phyloP scores from a whole-genome alignment of 2,329 filamentous ascomycete genomes.

The Penicillium occitanis region DNA sequence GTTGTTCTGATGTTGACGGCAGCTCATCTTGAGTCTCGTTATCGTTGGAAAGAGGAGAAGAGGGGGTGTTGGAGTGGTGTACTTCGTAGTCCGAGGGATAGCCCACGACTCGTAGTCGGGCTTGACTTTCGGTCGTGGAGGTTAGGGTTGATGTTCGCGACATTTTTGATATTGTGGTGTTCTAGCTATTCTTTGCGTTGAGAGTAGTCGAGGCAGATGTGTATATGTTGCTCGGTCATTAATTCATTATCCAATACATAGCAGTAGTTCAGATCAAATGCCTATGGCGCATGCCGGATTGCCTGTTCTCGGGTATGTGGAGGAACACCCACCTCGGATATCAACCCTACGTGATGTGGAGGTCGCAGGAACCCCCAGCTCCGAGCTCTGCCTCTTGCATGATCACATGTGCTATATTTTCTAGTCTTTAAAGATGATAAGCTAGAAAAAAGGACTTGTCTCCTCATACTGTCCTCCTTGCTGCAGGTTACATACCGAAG shows the following conservation, averaged over 20 bases:
- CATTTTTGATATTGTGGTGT: constrained; percentile 4
- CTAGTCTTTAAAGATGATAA: not conserved
- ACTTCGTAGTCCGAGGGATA: constrained; percentile 20
- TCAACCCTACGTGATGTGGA: not conserved
- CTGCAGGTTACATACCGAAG: not conserved
- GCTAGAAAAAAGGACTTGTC: not conserved
- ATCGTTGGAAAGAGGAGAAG: not conserved
- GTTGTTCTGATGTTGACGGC: not conserved
- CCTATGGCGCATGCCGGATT: not conserved
- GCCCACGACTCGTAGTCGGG: constrained; percentile 1
- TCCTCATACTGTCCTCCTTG: not conserved
- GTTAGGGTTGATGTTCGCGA: constrained; percentile 3
- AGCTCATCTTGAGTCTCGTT: not conserved
- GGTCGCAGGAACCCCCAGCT: not conserved
- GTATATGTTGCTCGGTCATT: not conserved
- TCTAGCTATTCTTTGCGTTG: not conserved
- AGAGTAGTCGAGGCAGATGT: no score
- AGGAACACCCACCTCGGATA: constrained; percentile 1
- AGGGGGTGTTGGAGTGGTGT: constrained; percentile 25
- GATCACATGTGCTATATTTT: not conserved
- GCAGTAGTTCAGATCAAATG: not conserved
- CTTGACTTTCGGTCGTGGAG: not conserved
- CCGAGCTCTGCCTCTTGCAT: not conserved
- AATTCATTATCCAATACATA: not conserved
- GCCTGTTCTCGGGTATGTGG: constrained; percentile 9